phyloP scores from a whole-genome alignment of 2,329 filamentous ascomycete genomes.

The Scytalidium lignicola region DNA sequence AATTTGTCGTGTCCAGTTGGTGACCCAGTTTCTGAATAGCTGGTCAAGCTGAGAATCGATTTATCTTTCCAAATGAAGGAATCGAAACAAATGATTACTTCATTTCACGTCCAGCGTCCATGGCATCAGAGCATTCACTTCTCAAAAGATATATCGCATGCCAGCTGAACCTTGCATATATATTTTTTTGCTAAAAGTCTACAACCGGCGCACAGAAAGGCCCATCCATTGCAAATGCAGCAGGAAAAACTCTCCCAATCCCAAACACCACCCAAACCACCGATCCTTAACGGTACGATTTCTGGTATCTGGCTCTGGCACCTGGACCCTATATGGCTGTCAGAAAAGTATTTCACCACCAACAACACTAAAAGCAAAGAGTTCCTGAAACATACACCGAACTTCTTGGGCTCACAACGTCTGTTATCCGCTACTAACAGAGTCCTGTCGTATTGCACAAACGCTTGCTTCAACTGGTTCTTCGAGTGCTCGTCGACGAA shows the following conservation, averaged over 20 bases:
- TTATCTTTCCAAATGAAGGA: too few relatives aligned
- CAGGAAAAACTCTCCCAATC: constrained; percentile 26
- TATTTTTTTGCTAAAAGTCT: constrained; percentile 28
- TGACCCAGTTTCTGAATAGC: too few relatives aligned
- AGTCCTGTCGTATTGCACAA: constrained; percentile 93
- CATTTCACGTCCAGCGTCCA: too few relatives aligned
- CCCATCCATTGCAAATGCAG: constrained; percentile 31
- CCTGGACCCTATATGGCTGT: constrained; percentile 70
- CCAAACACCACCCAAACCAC: constrained; percentile 18
- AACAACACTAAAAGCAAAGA: neutral
- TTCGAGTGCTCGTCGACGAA: constrained; percentile 99
- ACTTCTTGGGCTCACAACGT: constrained; percentile 98
- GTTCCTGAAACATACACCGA: constrained; percentile 36
- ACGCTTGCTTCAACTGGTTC: constrained; percentile 97
- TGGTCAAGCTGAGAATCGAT: too few relatives aligned
- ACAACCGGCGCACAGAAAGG: constrained; percentile 26
- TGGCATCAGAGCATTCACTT: neutral
- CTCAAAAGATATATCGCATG: constrained; percentile 5
- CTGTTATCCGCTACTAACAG: constrained; percentile 99
- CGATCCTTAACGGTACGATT: constrained; percentile 87
- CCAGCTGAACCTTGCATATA: constrained; percentile 25
- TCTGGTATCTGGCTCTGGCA: constrained; percentile 96
- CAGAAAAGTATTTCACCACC: constrained; percentile 9
- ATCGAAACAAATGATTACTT: too few relatives aligned
- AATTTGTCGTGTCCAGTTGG: too few relatives aligned